Base-by-base conservation (phyloP, 441 rosid species). In the Cnidoscolus chayamansa region DNA sequence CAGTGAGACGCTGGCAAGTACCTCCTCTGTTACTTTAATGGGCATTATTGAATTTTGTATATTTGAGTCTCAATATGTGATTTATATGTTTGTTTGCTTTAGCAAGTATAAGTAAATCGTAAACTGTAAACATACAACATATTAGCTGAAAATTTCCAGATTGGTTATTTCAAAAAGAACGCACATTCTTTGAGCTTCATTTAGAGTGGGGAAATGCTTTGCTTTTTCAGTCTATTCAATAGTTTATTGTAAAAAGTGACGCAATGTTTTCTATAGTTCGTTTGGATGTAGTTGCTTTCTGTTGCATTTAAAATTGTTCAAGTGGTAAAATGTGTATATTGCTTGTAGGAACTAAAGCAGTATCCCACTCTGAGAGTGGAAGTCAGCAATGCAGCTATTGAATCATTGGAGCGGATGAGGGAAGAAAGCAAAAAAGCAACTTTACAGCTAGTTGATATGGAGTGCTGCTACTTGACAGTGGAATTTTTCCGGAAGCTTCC, bases 401-500 rank as follows among this genome's bases (percentile, higher is more conserved):
- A 89, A 69, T 87, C 98, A 58, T 63, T 93, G 71, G 98, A 93
- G 20, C 84, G 95, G 76, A 89, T 88, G 97, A 93, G 84, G 77
- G 93, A 89, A 32, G 95, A 90, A 71, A 93, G 98, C 87, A 93
- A 80, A 81, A 86, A 73, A 84, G 95, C 93, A 73, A 89, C 92
- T 56, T 75, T 90, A 63, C 92, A 83, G 84, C 86, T 90, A 49
- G 97, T 93, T 8, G 97, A 90, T 75, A 91, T 93, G 98, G 98
- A 93, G 73, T 89, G 87, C 51, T 72, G 90, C 80, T 91, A 93
- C 85, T 76, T 89, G 80, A 91, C 98, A 0, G 97, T 93, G 12
- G 98, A 91, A 60, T 93, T 91, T 80, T 93, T 93, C 81, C 84
- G 95, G 74, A 93, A 91, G 81, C 98, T 93, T 81, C 98, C 97